Conservation (phyloP, 805 yeast species). For the Kodamaea lidongshanica region DNA sequence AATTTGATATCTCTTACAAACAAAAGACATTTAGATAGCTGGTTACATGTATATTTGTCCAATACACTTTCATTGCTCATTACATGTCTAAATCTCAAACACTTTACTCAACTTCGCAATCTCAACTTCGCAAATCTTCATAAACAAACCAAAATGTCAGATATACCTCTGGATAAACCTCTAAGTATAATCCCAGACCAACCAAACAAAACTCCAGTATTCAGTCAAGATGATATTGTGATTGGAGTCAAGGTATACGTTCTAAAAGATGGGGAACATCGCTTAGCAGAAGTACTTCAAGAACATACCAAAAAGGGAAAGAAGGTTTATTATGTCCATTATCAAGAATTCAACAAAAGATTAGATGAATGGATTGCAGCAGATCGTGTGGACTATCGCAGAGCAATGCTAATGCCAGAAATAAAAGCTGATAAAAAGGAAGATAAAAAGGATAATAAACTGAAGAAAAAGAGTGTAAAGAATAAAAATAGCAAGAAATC, state of each 20-base stretch:
- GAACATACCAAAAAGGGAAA: constrained; percentile 69
- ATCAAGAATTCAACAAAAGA: constrained; percentile 89
- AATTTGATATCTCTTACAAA: too few species aligned
- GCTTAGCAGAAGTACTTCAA: constrained; percentile 82
- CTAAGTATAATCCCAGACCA: constrained; percentile 2
- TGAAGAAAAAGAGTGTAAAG: constrained; percentile 20
- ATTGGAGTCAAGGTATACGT: constrained; percentile 82
- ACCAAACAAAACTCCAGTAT: constrained; percentile 9
- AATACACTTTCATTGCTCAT: too few species aligned
- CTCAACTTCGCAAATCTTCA: too few species aligned
- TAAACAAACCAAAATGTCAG: constrained; percentile 4
- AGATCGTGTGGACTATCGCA: constrained; percentile 63
- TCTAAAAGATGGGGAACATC: constrained; percentile 68
- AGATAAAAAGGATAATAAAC: constrained; percentile 30
- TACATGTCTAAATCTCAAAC: too few species aligned
- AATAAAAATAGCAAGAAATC: constrained; percentile 9
- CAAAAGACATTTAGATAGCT: too few species aligned
- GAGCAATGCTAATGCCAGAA: constrained; percentile 67
- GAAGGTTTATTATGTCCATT: constrained; percentile 85
- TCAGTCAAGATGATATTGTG: constrained; percentile 44
- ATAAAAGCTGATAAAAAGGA: constrained; percentile 47
- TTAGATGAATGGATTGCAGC: constrained; percentile 89
- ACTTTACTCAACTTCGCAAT: too few species aligned
- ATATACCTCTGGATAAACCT: constrained; percentile 4
- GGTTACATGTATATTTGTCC: too few species aligned